Evolutionary conservation across 495 filamentous ascomycete genomes (phyloP).

Genomic region (Oleoguttula mirabilis): DNA sequence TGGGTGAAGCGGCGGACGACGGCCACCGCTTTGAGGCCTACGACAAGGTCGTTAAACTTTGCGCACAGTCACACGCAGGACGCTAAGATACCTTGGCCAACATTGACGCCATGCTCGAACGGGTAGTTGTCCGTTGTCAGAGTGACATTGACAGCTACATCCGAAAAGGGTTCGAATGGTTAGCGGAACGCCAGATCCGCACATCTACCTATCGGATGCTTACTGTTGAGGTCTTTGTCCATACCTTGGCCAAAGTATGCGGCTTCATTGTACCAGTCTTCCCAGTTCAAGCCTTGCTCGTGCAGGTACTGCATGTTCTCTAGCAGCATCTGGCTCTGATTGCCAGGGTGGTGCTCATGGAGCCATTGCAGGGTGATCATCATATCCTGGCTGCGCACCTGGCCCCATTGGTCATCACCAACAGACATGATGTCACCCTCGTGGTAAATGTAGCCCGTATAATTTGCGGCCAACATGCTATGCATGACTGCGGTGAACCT

Average conservation of each 20-base stretch:
- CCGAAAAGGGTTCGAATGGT: no score
- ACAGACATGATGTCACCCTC: slow-evolving; percentile 31
- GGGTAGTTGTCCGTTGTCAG: slow-evolving; percentile 23
- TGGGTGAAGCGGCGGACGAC: slow-evolving; percentile 32
- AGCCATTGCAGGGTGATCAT: slow-evolving; percentile 44
- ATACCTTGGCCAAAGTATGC: slow-evolving; percentile 13
- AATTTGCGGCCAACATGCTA: slow-evolving; percentile 41
- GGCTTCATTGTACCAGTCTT: slow-evolving; percentile 32
- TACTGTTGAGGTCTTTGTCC: slow-evolving; percentile 32
- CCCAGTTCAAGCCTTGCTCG: slow-evolving; percentile 33
- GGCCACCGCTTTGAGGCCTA: slow-evolving; percentile 34
- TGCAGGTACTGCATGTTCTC: slow-evolving; percentile 38
- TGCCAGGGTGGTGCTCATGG: slow-evolving; percentile 34
- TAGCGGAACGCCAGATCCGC: no score
- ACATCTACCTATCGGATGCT: slow-evolving; percentile 18
- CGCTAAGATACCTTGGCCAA: slow-evolving; percentile 36
- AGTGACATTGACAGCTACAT: no score
- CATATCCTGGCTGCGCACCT: slow-evolving; percentile 41
- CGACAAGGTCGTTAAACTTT: no score
- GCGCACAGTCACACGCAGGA: no score
- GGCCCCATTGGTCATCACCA: slow-evolving; percentile 32
- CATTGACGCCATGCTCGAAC: slow-evolving; percentile 39
- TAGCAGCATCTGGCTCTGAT: slow-evolving; percentile 27
- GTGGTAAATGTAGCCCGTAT: slow-evolving; percentile 37
- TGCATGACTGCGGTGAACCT: slow-evolving; percentile 31